Percentiles rank a stretch among this genome's conserved stretches.
phyloP scores from a whole-genome alignment of 1,139 yeast genomes.

The Protomyces macrosporus region DNA sequence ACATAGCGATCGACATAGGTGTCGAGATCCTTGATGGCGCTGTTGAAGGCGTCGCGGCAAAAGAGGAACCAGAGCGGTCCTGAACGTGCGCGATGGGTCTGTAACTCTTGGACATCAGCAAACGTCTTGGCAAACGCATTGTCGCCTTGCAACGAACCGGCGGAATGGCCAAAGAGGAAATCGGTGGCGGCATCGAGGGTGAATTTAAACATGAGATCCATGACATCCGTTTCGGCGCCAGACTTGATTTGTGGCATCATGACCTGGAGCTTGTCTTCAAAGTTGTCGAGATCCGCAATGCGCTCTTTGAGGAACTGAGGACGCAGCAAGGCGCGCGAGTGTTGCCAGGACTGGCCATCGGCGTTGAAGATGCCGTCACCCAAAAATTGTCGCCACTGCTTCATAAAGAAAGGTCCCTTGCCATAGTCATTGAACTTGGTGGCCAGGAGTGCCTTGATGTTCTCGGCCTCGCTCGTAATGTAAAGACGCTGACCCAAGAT shows the following conservation, averaged over 20 bases:
- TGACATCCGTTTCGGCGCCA: constrained; percentile 45
- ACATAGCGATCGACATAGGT: constrained; percentile 13
- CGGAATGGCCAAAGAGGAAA: constrained; percentile 14
- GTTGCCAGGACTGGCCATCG: constrained; percentile 56
- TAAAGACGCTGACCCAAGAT: constrained; percentile 1
- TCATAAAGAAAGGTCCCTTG: constrained; percentile 41
- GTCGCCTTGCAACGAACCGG: constrained; percentile 9
- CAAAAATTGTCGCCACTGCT: constrained; percentile 40
- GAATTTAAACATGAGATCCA: constrained; percentile 48
- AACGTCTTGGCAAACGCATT: constrained; percentile 6
- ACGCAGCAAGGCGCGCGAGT: constrained; percentile 53
- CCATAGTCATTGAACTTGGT: constrained; percentile 48
- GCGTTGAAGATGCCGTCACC: constrained; percentile 59
- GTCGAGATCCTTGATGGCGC: not conserved
- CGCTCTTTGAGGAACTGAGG: constrained; percentile 58
- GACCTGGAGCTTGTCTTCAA: constrained; percentile 47
- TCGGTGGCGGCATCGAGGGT: constrained; percentile 45
- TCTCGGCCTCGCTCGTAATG: constrained; percentile 18
- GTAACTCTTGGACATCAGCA: constrained; percentile 14
- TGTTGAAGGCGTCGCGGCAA: constrained; percentile 30
- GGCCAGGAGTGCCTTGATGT: constrained; percentile 37
- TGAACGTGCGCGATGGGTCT: constrained; percentile 10
- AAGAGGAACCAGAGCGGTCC: constrained; percentile 8
- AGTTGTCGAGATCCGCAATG: constrained; percentile 47
- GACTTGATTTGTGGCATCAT: constrained; percentile 41